These are phyloP conservation scores for Echites panduratus DNA, from an alignment of 257 asterid genomes.

Conservation along the genomic window DNA sequence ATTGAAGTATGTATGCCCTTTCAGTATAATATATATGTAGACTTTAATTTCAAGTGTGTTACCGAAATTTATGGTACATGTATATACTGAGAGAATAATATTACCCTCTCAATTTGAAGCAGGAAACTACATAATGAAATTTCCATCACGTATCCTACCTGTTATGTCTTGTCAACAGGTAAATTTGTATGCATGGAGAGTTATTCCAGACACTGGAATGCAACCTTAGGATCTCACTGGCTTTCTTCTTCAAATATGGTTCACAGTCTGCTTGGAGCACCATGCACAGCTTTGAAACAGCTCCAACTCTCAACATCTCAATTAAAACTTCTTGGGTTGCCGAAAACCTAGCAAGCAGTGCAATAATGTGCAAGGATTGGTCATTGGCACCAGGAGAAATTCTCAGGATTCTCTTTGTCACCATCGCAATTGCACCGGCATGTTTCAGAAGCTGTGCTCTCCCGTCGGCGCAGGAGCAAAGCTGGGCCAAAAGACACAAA, in stretches of 20 bases:
- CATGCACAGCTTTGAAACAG: constrained; percentile 84
- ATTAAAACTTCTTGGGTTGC: constrained; percentile 54
- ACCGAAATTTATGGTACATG: too few relatives aligned
- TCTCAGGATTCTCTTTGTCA: constrained; percentile 57
- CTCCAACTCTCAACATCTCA: constrained; percentile 88
- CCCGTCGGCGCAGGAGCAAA: constrained; percentile 79
- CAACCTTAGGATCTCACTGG: constrained; percentile 65
- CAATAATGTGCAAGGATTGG: constrained; percentile 45
- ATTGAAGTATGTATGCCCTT: too few relatives aligned
- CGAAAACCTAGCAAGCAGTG: constrained; percentile 43
- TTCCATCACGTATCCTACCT: constrained; percentile 17
- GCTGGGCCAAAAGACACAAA: constrained; percentile 44
- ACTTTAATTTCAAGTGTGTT: too few relatives aligned
- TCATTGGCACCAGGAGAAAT: constrained; percentile 61
- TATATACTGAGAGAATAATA: too few relatives aligned
- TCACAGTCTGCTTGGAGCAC: constrained; percentile 72
- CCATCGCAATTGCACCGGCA: constrained; percentile 58
- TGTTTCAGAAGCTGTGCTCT: constrained; percentile 65
- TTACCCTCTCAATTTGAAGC: background rate
- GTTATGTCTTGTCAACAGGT: constrained; percentile 52
- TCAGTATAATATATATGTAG: too few relatives aligned
- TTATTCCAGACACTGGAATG: constrained; percentile 64
- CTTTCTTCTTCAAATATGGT: constrained; percentile 55
- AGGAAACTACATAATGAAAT: background rate
- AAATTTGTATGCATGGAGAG: constrained; percentile 83